Evolutionary conservation across 768 basidiomycete species (phyloP).

Genomic region (Termitomyces sp.): DNA sequence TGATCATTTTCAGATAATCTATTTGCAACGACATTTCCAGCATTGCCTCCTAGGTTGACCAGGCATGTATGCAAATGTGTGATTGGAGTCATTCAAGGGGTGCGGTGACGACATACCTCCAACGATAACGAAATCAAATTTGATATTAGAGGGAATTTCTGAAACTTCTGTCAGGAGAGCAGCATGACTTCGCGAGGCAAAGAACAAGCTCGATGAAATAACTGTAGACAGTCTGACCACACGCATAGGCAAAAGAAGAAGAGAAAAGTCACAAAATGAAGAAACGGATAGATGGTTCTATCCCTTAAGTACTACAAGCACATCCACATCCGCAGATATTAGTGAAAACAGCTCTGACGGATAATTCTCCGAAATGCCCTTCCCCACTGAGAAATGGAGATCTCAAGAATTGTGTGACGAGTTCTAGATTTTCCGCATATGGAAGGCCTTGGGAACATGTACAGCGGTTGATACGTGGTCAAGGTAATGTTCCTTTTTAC

Average conservation of each 20-base stretch:
- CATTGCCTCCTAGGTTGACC: slow-evolving; percentile 5
- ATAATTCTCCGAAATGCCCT: neutral
- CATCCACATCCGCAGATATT: neutral
- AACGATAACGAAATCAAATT: slow-evolving; percentile 13
- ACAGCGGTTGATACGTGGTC: neutral
- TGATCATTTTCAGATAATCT: slow-evolving; percentile 15
- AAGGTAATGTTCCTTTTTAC: neutral
- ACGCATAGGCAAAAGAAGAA: neutral
- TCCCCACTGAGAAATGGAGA: neutral
- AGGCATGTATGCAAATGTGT: no score
- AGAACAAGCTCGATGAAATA: neutral
- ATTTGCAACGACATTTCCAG: slow-evolving; percentile 16
- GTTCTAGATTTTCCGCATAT: neutral
- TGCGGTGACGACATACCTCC: slow-evolving; percentile 4
- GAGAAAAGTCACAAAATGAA: neutral
- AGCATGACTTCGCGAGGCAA: neutral
- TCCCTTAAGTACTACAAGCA: neutral
- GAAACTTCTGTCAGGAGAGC: slow-evolving; percentile 2
- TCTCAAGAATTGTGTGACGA: neutral
- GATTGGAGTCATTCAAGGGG: neutral
- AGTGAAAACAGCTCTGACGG: neutral
- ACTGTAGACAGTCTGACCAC: neutral
- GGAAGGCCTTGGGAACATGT: neutral
- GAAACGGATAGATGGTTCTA: neutral
- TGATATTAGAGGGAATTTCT: slow-evolving; percentile 6